phyloP scores from a whole-genome alignment of 306 rosid species.

The Cucurbita argyrosperma region DNA sequence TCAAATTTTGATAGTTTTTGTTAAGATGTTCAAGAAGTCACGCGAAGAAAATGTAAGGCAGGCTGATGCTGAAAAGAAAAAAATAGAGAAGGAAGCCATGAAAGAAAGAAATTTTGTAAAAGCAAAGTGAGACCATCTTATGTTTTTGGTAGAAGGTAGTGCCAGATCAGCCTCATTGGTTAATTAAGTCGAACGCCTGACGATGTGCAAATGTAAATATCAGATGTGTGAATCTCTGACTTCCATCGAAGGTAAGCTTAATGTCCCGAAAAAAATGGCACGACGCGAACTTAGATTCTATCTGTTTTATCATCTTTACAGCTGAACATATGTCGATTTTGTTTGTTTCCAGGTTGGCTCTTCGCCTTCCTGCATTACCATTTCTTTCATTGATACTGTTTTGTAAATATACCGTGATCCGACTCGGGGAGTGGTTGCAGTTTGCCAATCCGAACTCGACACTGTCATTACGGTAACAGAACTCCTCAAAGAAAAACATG shows the following conservation, averaged over 20 bases:
- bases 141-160: background rate
- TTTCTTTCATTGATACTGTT: background rate
- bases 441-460: background rate
- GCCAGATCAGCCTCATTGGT: background rate
- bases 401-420: background rate
- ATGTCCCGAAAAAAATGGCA: background rate
- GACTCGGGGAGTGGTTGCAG: background rate
- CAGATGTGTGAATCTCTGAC: background rate
- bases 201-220: background rate
- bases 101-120: conserved; percentile 50
- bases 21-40: conserved; percentile 81
- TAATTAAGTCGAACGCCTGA: background rate
- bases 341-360: background rate
- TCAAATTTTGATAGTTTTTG: conserved; percentile 65
- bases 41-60: conserved; percentile 76
- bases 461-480: background rate
- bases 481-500: background rate
- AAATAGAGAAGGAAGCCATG: conserved; percentile 79
- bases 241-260: background rate
- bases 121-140: background rate
- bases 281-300: background rate
- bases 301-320: background rate
- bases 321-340: background rate
- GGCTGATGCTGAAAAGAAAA: conserved; percentile 86
- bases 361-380: background rate